Conservation (phyloP, 2,329 filamentous ascomycete genomes). For the Fusarium phyllophilum region DNA sequence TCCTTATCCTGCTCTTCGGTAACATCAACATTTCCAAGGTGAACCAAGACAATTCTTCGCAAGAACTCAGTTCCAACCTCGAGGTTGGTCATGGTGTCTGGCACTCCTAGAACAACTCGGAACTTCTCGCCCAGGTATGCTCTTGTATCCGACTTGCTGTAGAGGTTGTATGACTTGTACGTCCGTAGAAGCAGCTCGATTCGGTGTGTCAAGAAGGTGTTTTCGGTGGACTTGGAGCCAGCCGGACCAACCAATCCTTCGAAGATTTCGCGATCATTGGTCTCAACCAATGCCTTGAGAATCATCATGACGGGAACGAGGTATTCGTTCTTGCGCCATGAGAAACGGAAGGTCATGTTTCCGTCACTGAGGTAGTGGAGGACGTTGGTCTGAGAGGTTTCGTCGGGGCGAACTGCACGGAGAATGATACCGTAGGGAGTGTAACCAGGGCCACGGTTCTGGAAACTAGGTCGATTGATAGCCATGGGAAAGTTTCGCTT, state of each 20-base stretch:
- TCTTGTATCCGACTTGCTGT: conserved; percentile 83
- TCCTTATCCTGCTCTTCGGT: conserved; percentile 86
- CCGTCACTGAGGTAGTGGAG: conserved; percentile 96
- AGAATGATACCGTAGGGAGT: conserved; percentile 91
- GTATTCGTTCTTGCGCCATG: conserved; percentile 97
- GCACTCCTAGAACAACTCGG: conserved; percentile 84
- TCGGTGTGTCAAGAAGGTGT: conserved; percentile 94
- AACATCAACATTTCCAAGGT: conserved; percentile 87
- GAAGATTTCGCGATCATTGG: conserved; percentile 95
- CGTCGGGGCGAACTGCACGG: conserved; percentile 92
- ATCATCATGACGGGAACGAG: conserved; percentile 98
- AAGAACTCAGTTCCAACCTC: conserved; percentile 93
- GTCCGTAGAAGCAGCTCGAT: conserved; percentile 91
- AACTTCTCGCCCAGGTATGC: conserved; percentile 93
- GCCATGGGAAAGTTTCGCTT: conserved; percentile 95
- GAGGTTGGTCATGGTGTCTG: conserved; percentile 85
- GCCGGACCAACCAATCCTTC: conserved; percentile 87
- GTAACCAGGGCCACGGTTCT: conserved; percentile 86
- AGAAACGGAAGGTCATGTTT: conserved; percentile 96
- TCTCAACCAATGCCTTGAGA: conserved; percentile 92
- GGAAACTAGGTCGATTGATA: conserved; percentile 90
- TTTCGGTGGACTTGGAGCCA: conserved; percentile 79
- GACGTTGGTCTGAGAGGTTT: conserved; percentile 97
- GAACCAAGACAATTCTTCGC: conserved; percentile 88
- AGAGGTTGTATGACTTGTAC: conserved; percentile 89